These are phyloP conservation scores for Heliamphora exappendiculata DNA, from an alignment of 148 eudicot species.

Conservation along the genomic window DNA sequence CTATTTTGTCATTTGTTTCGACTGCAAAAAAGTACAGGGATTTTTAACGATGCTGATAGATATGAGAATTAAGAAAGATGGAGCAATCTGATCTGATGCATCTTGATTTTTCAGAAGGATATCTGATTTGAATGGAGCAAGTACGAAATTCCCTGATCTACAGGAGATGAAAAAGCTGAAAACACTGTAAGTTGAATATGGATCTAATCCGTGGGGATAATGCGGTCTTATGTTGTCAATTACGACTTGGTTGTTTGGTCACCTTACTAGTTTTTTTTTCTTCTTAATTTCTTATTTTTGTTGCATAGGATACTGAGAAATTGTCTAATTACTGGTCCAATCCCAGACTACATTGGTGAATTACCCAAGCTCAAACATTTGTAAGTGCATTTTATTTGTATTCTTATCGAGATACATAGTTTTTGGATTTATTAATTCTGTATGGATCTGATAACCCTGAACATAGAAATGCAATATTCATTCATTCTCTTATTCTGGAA, in stretches of 20 bases:
- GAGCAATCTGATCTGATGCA: constrained; percentile 7
- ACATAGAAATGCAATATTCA: neutral
- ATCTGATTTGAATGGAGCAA: constrained; percentile 47
- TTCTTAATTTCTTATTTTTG: constrained; percentile 6
- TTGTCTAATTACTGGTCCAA: constrained; percentile 54
- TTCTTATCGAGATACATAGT: neutral
- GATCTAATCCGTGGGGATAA: neutral
- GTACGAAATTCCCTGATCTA: constrained; percentile 46
- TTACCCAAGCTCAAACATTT: constrained; percentile 25
- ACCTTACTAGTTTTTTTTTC: no score
- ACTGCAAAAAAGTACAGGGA: neutral
- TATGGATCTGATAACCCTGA: neutral
- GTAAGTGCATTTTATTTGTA: constrained; percentile 25
- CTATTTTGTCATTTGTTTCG: neutral
- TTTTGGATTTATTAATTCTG: neutral
- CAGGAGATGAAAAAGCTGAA: constrained; percentile 22
- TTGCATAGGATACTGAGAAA: constrained; percentile 67
- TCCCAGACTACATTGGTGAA: constrained; percentile 45
- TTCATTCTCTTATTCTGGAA: neutral
- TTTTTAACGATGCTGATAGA: neutral
- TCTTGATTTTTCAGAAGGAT: constrained; percentile 56
- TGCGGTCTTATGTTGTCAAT: neutral
- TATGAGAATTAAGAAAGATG: neutral
- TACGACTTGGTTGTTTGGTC: neutral
- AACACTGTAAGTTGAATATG: constrained; percentile 42